These are phyloP conservation scores for Monosporascus sp. DNA, from an alignment of 2,329 filamentous ascomycete genomes.

Conservation along the genomic window DNA sequence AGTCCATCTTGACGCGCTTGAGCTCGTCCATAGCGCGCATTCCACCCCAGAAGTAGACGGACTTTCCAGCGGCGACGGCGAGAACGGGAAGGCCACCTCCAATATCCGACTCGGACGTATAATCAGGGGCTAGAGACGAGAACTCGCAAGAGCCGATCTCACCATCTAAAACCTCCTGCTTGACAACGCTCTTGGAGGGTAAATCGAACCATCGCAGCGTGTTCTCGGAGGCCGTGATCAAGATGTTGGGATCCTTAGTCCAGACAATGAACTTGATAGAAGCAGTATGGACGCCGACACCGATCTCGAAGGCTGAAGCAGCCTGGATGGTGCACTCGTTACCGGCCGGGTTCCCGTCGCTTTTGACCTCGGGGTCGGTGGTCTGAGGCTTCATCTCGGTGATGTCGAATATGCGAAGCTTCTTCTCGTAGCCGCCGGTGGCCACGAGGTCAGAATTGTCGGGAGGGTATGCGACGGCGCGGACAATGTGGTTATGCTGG, in stretches of 20 bases:
- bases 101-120: slow-evolving; percentile 56
- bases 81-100: slow-evolving; percentile 67
- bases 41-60: slow-evolving; percentile 87
- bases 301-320: slow-evolving; percentile 77
- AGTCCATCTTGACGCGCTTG: slow-evolving; percentile 73
- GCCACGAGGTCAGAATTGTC: slow-evolving; percentile 80
- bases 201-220: slow-evolving; percentile 94
- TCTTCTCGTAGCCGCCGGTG: slow-evolving; percentile 94
- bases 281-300: slow-evolving; percentile 72
- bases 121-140: slow-evolving; percentile 58
- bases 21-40: slow-evolving; percentile 62
- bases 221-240: slow-evolving; percentile 90
- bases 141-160: slow-evolving; percentile 91
- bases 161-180: slow-evolving; percentile 73
- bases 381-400: slow-evolving; percentile 48
- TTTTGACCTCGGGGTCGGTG: slow-evolving; percentile 24
- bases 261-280: slow-evolving; percentile 97
- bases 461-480: slow-evolving; percentile 83
- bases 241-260: slow-evolving; percentile 79
- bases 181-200: slow-evolving; percentile 66
- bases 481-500: slow-evolving; percentile 91
- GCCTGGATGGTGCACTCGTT: slow-evolving; percentile 46
- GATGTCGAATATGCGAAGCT: slow-evolving; percentile 88
- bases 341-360: slow-evolving; percentile 24
- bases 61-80: slow-evolving; percentile 90